Evolutionary conservation across 768 basidiomycete genomes (phyloP), one percentile per base, ranked within the genome.

Genomic region (Tephrocybe sp.): DNA sequence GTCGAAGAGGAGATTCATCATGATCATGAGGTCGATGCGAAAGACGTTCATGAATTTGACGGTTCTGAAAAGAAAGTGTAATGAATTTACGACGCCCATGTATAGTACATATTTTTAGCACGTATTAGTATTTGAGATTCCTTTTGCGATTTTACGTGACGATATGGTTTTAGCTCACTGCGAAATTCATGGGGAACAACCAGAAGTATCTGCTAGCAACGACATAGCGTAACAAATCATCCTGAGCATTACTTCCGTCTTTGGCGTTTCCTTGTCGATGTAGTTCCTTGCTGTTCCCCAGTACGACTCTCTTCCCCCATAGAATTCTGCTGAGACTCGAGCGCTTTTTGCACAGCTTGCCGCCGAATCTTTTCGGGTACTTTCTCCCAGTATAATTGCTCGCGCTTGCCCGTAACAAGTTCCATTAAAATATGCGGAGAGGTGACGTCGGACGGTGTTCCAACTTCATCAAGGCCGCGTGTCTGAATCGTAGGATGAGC

Each of bases 351-450:
- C 21, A 62, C 57, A 0, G 89, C 88, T 55, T 80, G 75, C 41
- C 68, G 63, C 13, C 82, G 71, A 21, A 90, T 73, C 60, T 86
- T 89, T 59, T 84, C 81, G 0, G 90, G 90, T 0, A 91, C 82
- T 52, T 84, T 84, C 47, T 82, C 77, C 90, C 89, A 91, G 57
- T 91, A 91, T 30, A 91, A 46, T 49, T 76, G 79, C 56, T 90
- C 89, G 49, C 75, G 72, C 62, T 68, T 80, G 3, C 86, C 89
- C 3, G 64, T 59, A 0, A 91, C 80, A 13, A 82, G 37, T 59
- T 89, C 88, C 36, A 79, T 57, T 15, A 45, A 19, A 12, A 89
- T 72, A 0, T 65, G 21, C 15, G n/a, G 29, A 12, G 24, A 41
- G 24, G 21, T 53, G 8, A 31, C 45, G 6, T 53, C 55, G 1